Evolutionary conservation across 2,329 filamentous ascomycete species (phyloP).

Genomic region (Arthrinium phaeospermum): DNA sequence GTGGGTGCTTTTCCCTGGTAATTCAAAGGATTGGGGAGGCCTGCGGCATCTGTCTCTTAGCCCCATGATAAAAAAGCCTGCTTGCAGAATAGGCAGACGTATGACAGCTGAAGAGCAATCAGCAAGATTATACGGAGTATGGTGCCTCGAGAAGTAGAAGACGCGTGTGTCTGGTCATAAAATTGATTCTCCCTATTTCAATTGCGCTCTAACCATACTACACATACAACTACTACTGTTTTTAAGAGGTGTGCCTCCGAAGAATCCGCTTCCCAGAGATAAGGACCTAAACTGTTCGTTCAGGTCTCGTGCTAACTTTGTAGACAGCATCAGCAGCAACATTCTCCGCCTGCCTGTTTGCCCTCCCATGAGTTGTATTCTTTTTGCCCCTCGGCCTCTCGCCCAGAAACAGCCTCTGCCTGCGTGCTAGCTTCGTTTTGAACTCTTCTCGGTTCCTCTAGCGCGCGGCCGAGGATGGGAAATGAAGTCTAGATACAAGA

Average conservation of each 20-base stretch:
- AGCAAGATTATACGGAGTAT: neutral
- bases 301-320: neutral
- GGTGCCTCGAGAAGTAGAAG: neutral
- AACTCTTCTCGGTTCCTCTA: neutral
- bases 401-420: neutral
- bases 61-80: neutral
- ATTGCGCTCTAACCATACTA: conserved; percentile 19
- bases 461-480: neutral
- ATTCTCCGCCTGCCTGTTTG: neutral
- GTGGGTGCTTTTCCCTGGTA: no score
- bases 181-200: conserved; percentile 12
- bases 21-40: neutral
- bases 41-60: neutral
- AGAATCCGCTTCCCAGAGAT: neutral
- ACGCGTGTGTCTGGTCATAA: neutral
- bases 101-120: neutral
- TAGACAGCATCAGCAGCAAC: neutral
- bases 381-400: neutral
- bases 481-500: conserved; percentile 20
- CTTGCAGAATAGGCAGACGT: neutral
- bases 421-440: neutral
- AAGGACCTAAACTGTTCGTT: neutral
- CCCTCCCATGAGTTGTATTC: neutral
- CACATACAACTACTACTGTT: conserved; percentile 15
- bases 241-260: neutral